Evolutionary conservation across 2,329 filamentous ascomycete genomes (phyloP), one percentile per base, ranked within the genome.

Genomic region (Parafenestella ontariensis): DNA sequence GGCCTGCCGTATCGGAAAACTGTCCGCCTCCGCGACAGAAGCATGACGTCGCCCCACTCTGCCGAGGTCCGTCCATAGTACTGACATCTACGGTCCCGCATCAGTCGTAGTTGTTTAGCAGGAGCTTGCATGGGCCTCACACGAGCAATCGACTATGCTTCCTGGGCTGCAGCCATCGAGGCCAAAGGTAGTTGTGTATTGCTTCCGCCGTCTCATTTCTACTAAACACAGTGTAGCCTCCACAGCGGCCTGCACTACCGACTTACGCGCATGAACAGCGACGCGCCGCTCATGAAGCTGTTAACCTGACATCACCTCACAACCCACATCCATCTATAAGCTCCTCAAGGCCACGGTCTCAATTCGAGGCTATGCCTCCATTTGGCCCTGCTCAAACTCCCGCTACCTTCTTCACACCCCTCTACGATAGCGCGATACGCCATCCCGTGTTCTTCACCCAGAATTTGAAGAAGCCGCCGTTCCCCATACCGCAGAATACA

Each of bases 391-490:
- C 57, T 53, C 61, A 65, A 34, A 44, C 51, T 6, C 49, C 63
- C 8, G 33, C 62, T 10, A 47, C 57, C 15, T 52, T 66, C 36
- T 54, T 64, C 18, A 58, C 60, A 34, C 58, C 61, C 2, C 49
- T 71, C 5, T 83, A 82, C 68, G 82, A 89, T 70, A 78, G 85
- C 9, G 85, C 89, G 1, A 81, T 80, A 34, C 78, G 85, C 23
- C 90, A 93, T 62, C 90, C 90, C 0, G 89, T 91, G 1, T 93
- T 93, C 76, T 92, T 92, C 77, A 89, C 89, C 0, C 79, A 85
- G 26, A 81, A 81, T 46, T 76, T 91, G 46, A 83, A 83, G 53
- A 84, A 82, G 64, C 80, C 83, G 2, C 83, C 86, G 5, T 78
- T 81, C 20, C 69, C 77, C 0, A 64, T 79, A 53, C 76, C 75